phyloP scores from a whole-genome alignment of 1,284 basidiomycete genomes.

The Xerocomus amazonicus region DNA sequence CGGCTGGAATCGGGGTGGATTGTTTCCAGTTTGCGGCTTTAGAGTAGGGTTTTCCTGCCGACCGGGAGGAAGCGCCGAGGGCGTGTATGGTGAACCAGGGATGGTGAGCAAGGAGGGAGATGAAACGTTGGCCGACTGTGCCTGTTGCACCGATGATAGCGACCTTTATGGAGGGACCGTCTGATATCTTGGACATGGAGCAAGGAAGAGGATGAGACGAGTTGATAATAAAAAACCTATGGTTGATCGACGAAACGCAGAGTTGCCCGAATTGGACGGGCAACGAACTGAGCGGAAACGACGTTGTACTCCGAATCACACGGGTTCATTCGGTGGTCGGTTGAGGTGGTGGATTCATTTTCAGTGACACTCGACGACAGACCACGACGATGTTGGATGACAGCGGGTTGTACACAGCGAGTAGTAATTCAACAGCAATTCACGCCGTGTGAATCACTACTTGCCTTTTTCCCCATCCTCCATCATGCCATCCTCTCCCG shows the following conservation, averaged over 20 bases:
- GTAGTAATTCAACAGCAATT: not conserved
- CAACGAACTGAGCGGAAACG: not conserved
- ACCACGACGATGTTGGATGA: not conserved
- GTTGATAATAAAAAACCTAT: too few relatives aligned
- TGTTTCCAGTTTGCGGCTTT: constrained; percentile 92
- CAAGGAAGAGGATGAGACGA: not conserved
- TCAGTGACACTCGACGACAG: too few relatives aligned
- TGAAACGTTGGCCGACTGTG: constrained; percentile 94
- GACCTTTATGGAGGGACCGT: constrained; percentile 59
- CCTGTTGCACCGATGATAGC: constrained; percentile 96
- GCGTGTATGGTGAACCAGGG: constrained; percentile 89
- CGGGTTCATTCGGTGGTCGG: too few relatives aligned
- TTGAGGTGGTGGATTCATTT: too few relatives aligned
- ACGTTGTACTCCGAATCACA: too few relatives aligned
- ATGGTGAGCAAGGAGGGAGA: constrained; percentile 83
- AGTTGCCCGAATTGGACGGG: not conserved
- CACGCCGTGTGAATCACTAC: constrained; percentile 16
- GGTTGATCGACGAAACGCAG: not conserved
- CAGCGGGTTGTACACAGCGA: too few relatives aligned
- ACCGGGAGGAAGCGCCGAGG: constrained; percentile 87
- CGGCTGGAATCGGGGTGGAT: constrained; percentile 67
- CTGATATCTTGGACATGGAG: constrained; percentile 21
- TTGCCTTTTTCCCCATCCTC: not conserved
- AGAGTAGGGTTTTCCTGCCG: constrained; percentile 82
- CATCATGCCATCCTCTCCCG: constrained; percentile 36